Conservation (phyloP, 169 alveolate genomes). For the Eimeria mitis region DNA sequence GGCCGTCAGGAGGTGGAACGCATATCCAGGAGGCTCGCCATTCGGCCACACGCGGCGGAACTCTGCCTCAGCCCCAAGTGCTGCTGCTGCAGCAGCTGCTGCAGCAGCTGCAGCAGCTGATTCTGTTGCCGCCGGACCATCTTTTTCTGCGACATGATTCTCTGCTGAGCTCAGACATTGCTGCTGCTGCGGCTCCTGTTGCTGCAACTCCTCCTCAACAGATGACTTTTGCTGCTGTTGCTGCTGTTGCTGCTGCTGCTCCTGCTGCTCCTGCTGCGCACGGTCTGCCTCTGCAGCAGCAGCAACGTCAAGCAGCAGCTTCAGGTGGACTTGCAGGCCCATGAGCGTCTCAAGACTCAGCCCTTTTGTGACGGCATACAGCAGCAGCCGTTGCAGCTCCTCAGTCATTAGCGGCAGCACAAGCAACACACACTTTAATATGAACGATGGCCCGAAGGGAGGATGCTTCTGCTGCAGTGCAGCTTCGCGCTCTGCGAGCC, state of each 20-base stretch:
- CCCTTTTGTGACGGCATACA: slow-evolving; percentile 65
- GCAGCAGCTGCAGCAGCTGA: not conserved
- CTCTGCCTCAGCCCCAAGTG: slow-evolving; percentile 20
- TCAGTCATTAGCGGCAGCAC: slow-evolving; percentile 77
- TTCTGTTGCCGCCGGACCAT: not conserved
- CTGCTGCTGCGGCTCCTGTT: slow-evolving; percentile 16
- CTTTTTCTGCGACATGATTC: not conserved
- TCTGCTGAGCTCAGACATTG: not conserved
- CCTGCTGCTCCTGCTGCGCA: slow-evolving; percentile 68
- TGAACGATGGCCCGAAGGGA: slow-evolving; percentile 68
- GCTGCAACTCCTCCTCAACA: not conserved
- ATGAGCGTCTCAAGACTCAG: slow-evolving; percentile 24
- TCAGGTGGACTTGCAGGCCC: slow-evolving; percentile 41
- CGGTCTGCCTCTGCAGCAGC: slow-evolving; percentile 63
- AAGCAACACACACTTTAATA: slow-evolving; percentile 66
- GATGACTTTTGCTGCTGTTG: slow-evolving; percentile 13
- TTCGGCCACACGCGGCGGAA: slow-evolving; percentile 15
- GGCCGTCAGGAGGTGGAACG: slow-evolving; percentile 80
- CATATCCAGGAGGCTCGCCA: slow-evolving; percentile 76
- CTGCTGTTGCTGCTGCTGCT: slow-evolving; percentile 70
- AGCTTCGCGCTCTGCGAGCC: slow-evolving; percentile 31
- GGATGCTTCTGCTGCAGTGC: slow-evolving; percentile 55
- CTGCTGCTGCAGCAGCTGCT: slow-evolving; percentile 9
- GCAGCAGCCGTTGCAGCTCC: slow-evolving; percentile 72
- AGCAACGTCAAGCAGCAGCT: slow-evolving; percentile 51